phyloP scores from a whole-genome alignment of 148 eudicot genomes.

The Fagopyrum esculentum region DNA sequence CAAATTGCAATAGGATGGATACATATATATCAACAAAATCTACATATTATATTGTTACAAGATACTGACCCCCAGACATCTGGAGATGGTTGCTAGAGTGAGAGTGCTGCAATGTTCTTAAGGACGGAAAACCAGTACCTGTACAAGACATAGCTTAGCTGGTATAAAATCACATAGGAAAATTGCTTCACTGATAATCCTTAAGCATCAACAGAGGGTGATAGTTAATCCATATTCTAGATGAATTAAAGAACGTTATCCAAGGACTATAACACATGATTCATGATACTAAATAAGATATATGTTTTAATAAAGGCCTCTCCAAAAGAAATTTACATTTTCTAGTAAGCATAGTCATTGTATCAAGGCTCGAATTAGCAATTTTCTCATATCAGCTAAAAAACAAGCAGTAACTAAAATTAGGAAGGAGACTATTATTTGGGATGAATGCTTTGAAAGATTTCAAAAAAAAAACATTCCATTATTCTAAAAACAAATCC shows the following conservation, averaged over 20 bases:
- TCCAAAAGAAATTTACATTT: not conserved
- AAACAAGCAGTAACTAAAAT: not conserved
- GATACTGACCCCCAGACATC: constrained; percentile 31
- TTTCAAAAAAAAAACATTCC: not conserved
- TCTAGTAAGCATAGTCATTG: not conserved
- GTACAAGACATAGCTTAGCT: not conserved
- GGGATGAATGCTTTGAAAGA: not conserved
- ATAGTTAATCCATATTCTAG: not conserved
- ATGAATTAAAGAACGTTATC: no score
- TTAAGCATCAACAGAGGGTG: not conserved
- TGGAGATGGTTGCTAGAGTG: constrained; percentile 23
- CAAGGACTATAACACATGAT: not conserved
- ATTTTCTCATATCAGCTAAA: not conserved
- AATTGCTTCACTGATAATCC: not conserved
- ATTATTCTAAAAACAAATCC: not conserved
- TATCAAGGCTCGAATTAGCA: no score
- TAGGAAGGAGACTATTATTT: not conserved
- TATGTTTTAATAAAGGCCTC: not conserved
- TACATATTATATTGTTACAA: not conserved
- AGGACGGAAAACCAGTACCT: constrained; percentile 12
- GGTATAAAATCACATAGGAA: not conserved
- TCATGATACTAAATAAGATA: no score
- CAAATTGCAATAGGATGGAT: not conserved
- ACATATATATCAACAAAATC: not conserved
- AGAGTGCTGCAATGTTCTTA: constrained; percentile 1